phyloP scores from a whole-genome alignment of 1,284 basidiomycete species.

The Cutaneotrichosporon spelunceum region DNA sequence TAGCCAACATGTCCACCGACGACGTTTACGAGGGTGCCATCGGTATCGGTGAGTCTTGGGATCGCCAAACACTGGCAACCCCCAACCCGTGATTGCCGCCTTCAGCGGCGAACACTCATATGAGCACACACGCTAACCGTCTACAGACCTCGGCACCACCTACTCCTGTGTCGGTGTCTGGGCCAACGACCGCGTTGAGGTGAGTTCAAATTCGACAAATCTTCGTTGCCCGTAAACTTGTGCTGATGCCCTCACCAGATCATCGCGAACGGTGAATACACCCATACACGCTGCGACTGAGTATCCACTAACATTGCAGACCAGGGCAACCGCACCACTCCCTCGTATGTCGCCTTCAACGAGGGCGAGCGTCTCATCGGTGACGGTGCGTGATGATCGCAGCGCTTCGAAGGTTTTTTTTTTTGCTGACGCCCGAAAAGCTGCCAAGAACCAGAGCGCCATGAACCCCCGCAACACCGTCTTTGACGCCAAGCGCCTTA shows the following conservation, averaged over 20 bases:
- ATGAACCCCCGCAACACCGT: conserved; percentile 61
- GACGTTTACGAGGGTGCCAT: conserved; percentile 94
- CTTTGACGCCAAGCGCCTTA: conserved; percentile 86
- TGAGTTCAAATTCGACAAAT: conserved; percentile 16
- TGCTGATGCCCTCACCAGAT: conserved; percentile 58
- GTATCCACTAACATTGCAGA: conserved; percentile 53
- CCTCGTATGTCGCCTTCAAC: conserved; percentile 98
- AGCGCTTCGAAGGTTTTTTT: conserved; percentile 3
- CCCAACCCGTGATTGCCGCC: background rate
- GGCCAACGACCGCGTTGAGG: conserved; percentile 93
- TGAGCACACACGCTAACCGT: conserved; percentile 21
- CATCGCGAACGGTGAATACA: conserved; percentile 73
- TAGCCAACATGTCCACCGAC: conserved; percentile 71
- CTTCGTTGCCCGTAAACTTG: background rate
- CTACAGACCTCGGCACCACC: conserved; percentile 53
- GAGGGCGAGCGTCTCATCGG: conserved; percentile 96
- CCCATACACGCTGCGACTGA: background rate
- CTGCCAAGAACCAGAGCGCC: conserved; percentile 61
- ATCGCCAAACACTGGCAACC: background rate
- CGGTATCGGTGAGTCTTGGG: conserved; percentile 66
- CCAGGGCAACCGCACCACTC: conserved; percentile 97
- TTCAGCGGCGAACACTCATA: background rate
- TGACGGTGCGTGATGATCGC: conserved; percentile 57
- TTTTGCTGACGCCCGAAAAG: conserved; percentile 31
- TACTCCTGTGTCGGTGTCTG: conserved; percentile 82